A percentile compares a stretch with the other conserved stretches of the same genome.
Evolutionary conservation across 768 basidiomycete genomes (phyloP).

Genomic region (Rhodosporidiobolus odoratus): DNA sequence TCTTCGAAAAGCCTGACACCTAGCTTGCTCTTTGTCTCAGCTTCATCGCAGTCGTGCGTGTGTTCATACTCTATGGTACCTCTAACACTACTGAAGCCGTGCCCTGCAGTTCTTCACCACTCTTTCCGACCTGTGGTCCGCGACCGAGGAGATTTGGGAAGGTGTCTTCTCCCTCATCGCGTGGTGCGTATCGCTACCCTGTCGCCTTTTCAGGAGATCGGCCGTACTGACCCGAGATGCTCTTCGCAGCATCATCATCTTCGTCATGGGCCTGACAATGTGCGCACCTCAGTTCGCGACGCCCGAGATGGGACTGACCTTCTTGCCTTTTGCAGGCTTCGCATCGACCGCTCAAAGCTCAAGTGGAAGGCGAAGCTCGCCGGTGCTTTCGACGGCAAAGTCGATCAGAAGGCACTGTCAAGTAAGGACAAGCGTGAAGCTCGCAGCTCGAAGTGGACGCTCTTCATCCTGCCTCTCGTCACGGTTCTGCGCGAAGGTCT

Average conservation of each 20-base stretch:
- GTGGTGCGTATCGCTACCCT: background rate
- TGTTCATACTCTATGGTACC: background rate
- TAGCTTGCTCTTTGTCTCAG: background rate
- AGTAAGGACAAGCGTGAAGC: slow-evolving; percentile 37
- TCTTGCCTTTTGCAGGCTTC: slow-evolving; percentile 52
- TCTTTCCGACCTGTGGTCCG: slow-evolving; percentile 73
- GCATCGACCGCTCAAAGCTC: slow-evolving; percentile 86
- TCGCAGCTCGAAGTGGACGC: slow-evolving; percentile 60
- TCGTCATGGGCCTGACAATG: slow-evolving; percentile 82
- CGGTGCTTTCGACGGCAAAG: slow-evolving; percentile 58
- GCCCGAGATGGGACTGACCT: background rate
- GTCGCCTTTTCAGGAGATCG: background rate
- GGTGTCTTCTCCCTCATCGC: slow-evolving; percentile 74
- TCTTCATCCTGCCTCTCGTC: slow-evolving; percentile 83
- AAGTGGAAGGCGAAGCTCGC: slow-evolving; percentile 90
- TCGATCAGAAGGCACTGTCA: slow-evolving; percentile 20
- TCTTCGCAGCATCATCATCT: slow-evolving; percentile 35
- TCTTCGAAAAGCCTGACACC: background rate
- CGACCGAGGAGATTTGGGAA: slow-evolving; percentile 88
- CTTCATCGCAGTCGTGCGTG: slow-evolving; percentile 23
- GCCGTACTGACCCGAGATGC: background rate
- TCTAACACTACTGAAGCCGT: background rate
- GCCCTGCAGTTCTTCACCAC: slow-evolving; percentile 71
- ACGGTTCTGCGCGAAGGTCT: slow-evolving; percentile 92
- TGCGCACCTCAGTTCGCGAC: background rate